Conservation (phyloP, 306 rosid species). For the Quillaja saponaria region DNA sequence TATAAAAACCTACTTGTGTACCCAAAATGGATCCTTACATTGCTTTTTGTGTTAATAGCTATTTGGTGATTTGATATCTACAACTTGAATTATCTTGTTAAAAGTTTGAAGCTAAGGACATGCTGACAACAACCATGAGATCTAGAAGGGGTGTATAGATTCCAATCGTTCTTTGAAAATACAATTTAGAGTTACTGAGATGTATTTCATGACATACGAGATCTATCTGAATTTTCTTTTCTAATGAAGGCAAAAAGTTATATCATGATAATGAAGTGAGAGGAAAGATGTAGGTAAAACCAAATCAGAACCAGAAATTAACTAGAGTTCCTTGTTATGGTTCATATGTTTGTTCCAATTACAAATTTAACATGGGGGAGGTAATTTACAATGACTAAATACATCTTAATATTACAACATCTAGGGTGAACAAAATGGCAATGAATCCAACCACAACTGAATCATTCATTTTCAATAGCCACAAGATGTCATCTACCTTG, state of each 20-base stretch:
- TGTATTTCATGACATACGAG: conserved; percentile 16
- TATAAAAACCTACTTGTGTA: conserved; percentile 23
- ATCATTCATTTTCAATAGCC: conserved; percentile 23
- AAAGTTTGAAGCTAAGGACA: conserved; percentile 39
- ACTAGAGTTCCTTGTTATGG: conserved; percentile 10
- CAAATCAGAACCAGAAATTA: neutral
- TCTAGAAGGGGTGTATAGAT: conserved; percentile 14
- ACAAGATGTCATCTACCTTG: conserved; percentile 22
- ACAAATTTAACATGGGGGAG: conserved; percentile 14
- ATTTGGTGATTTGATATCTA: conserved; percentile 41
- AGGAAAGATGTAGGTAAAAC: neutral
- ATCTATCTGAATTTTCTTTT: conserved; percentile 14
- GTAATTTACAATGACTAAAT: conserved; percentile 16
- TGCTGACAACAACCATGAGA: conserved; percentile 16
- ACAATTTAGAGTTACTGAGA: conserved; percentile 15
- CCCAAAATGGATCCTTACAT: conserved; percentile 40
- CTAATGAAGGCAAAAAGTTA: neutral
- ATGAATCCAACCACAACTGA: conserved; percentile 29
- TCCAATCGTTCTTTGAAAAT: conserved; percentile 27
- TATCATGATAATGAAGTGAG: neutral
- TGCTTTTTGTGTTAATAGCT: conserved; percentile 49
- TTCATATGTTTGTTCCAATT: conserved; percentile 21
- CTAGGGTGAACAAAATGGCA: conserved; percentile 26
- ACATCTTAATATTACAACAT: conserved; percentile 23
- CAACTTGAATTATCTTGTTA: conserved; percentile 24